Percentiles rank a stretch among this genome's conserved stretches.
Conservation (phyloP, 805 yeast species). For the Kodamaea leandrae region DNA sequence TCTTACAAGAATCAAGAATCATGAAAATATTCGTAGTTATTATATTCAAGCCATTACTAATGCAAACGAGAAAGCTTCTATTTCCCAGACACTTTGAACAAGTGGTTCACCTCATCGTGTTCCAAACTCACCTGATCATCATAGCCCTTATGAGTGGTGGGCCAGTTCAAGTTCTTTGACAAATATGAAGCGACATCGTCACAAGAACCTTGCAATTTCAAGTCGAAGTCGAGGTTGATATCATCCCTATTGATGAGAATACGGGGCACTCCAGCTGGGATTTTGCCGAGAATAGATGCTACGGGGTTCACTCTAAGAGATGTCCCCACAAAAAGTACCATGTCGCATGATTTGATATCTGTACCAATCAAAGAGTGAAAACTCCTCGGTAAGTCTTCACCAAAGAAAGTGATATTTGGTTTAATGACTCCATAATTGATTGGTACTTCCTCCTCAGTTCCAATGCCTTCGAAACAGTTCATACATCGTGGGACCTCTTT, state of each 20-base stretch:
- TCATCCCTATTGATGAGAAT: slow-evolving; percentile 40
- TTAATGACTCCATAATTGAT: slow-evolving; percentile 57
- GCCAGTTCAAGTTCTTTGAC: slow-evolving; percentile 30
- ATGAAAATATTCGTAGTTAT: not conserved
- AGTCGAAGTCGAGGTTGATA: slow-evolving; percentile 38
- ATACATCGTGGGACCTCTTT: slow-evolving; percentile 56
- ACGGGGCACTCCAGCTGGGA: slow-evolving; percentile 36
- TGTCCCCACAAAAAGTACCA: slow-evolving; percentile 80
- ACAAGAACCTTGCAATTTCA: slow-evolving; percentile 38
- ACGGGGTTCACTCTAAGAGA: slow-evolving; percentile 66
- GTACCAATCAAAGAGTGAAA: slow-evolving; percentile 33
- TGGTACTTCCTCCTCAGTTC: slow-evolving; percentile 23
- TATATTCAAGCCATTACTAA: not conserved
- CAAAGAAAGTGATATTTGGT: slow-evolving; percentile 87
- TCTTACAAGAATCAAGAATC: not conserved
- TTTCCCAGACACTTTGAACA: not conserved
- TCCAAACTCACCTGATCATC: not conserved
- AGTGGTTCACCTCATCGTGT: not conserved
- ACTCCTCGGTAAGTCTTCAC: slow-evolving; percentile 56
- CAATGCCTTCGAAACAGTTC: slow-evolving; percentile 26
- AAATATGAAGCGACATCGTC: slow-evolving; percentile 40
- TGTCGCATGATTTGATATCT: slow-evolving; percentile 72
- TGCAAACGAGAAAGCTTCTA: not conserved
- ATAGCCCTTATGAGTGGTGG: slow-evolving; percentile 17
- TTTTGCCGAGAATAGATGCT: slow-evolving; percentile 36